Evolutionary conservation across 2,329 filamentous ascomycete species (phyloP).

Genomic region (Leptodontidium sp.): DNA sequence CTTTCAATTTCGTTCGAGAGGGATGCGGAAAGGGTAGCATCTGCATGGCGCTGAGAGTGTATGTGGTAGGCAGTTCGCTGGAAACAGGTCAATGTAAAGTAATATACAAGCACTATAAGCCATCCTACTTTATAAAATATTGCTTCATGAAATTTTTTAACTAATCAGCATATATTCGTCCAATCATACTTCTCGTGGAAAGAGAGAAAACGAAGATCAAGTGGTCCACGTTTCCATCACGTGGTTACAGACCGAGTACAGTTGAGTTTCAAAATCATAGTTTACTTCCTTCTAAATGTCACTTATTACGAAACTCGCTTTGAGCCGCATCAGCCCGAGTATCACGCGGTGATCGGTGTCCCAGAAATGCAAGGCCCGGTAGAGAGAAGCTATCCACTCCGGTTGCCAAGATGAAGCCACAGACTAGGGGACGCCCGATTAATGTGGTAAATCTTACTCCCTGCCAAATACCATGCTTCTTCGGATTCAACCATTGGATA

Average conservation of each 20-base stretch:
- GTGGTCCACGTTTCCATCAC: not conserved
- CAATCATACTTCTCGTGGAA: too few relatives aligned
- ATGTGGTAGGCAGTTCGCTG: not conserved
- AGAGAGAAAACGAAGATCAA: too few relatives aligned
- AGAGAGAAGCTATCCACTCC: not conserved
- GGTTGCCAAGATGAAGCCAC: not conserved
- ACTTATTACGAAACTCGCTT: not conserved
- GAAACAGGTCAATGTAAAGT: not conserved
- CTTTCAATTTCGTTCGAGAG: not conserved
- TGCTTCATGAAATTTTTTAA: too few relatives aligned
- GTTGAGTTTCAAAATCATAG: not conserved
- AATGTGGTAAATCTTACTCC: not conserved
- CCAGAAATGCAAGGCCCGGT: slow-evolving; percentile 4
- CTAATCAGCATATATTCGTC: too few relatives aligned
- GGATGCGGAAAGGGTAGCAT: not conserved
- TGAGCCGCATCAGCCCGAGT: slow-evolving; percentile 12
- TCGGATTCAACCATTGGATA: too few relatives aligned
- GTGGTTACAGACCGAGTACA: slow-evolving; percentile 2
- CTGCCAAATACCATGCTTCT: not conserved
- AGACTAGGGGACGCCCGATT: not conserved
- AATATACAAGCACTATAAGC: not conserved
- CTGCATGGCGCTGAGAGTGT: not conserved
- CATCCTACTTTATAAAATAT: too few relatives aligned
- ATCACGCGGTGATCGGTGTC: slow-evolving; percentile 6
- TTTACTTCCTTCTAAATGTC: not conserved